Evolutionary conservation across 225 moss, liverwort and hornwort genomes (phyloP), one percentile per base, ranked within the genome.

Genomic region (Sphagnum tenellum): DNA sequence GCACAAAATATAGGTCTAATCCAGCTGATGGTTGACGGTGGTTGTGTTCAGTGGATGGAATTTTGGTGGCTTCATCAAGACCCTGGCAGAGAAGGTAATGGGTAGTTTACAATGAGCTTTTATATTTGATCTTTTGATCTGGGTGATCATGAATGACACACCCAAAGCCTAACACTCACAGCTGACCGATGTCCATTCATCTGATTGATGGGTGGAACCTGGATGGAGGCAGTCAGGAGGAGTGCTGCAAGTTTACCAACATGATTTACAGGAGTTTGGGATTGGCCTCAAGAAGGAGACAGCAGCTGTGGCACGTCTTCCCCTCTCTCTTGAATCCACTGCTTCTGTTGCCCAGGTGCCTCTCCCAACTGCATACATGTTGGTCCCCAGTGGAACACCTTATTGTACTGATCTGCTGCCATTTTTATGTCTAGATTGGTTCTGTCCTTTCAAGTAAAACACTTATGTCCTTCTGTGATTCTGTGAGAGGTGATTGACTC

Each of bases 171-270:
- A 1, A 29, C 1, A 1, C 29, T 29, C 29, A 29, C 29, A 29
- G 29, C 29, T 29, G 29, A 29, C 29, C 29, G 1, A 29, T 29
- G 29, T 29, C 29, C 29, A 29, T 29, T 29, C 0, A 29, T 29
- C 29, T 29, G 29, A 29, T 29, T 29, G 29, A 29, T 29, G 29
- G 29, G 1, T 29, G 29, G 29, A 29, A 29, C 29, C 29, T 29
- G 29, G 29, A 29, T 29, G 46, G 47, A 10, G 56, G 62, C 81
- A 92, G 76, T 95, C 94, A 48, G 88, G 81, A 67, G 94, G 91
- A 70, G 91, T 95, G 48, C 71, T 95, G 58, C 89, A 95, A 78
- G 74, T 89, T n/a, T 95, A 95, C 65, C 92, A 95, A 77, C 89
- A 86, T 62, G 94, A 95, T 69, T 70, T 95, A 80, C 80, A 84